These are phyloP conservation scores for Maudiozyma barnettii DNA, from an alignment of 805 yeast species.

Conservation along the genomic window DNA sequence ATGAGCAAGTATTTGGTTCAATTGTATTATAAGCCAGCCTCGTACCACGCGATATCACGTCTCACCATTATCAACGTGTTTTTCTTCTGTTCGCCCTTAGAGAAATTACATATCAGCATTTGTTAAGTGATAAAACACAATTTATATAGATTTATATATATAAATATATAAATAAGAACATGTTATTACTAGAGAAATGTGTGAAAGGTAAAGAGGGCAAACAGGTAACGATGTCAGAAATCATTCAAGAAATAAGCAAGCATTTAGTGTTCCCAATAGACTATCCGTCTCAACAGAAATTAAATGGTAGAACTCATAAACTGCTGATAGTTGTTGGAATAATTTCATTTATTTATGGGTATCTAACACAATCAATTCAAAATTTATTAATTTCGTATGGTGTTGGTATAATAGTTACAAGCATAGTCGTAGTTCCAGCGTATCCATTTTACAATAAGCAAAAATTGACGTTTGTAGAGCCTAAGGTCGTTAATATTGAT, in stretches of 20 bases:
- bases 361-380: slow-evolving; percentile 36
- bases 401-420: slow-evolving; percentile 31
- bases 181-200: neutral
- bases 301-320: slow-evolving; percentile 11
- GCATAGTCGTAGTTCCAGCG: slow-evolving; percentile 43
- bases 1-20: slow-evolving; percentile 8
- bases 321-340: slow-evolving; percentile 20
- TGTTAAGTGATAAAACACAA: no score
- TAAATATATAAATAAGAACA: neutral
- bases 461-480: slow-evolving; percentile 30
- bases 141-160: no score
- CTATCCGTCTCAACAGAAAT: slow-evolving; percentile 23
- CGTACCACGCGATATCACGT: neutral
- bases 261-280: slow-evolving; percentile 28
- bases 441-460: slow-evolving; percentile 47
- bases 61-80: neutral
- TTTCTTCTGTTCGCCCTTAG: neutral
- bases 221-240: slow-evolving; percentile 24
- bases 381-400: slow-evolving; percentile 27
- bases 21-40: neutral
- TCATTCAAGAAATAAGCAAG: slow-evolving; percentile 20
- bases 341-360: slow-evolving; percentile 41
- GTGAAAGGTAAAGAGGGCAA: neutral
- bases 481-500: slow-evolving; percentile 4
- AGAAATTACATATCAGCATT: no score